Evolutionary conservation across 108 stramenopile species (phyloP), one percentile per base, ranked within the genome.

Genomic region (Heterococcus sp.): DNA sequence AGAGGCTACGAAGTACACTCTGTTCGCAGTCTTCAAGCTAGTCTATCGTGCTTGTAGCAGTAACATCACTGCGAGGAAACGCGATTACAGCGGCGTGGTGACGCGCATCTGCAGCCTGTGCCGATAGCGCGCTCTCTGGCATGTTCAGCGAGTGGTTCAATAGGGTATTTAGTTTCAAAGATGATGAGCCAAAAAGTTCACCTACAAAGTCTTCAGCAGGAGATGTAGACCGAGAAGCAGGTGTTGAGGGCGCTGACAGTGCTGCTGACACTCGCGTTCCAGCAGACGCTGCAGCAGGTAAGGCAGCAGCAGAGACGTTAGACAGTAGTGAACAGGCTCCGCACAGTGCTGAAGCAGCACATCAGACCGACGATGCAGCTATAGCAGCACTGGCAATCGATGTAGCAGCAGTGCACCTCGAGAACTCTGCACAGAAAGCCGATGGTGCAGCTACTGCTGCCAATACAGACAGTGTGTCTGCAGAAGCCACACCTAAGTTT

Each of bases 401-500:
- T 2, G 73, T 1, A 27, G 63, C 32, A 8, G 73, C 32, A 32
- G n/a, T 35, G 8, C 35, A 4, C 4, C 37, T 37, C 14, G 64
- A 27, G 37, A 46, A 14, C 38, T 68, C 32, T 32, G 75, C 26
- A 35, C 35, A 5, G 46, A 68, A 34, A 63, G 5, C 8, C 46
- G 67, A 39, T 3, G 67, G 29, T 76, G 68, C 39, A 70, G 58
- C 35, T 40, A 40, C 37, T 69, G 39, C 21, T 30, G 34, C 32
- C 35, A n/a, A n/a, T n/a, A n/a, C n/a, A n/a, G n/a, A n/a, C n/a
- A n/a, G n/a, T n/a, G n/a, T n/a, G n/a, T n/a, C 58, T 2, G 35
- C 66, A n/a, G 67, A 68, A 30, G 75, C 75, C 26, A 28, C 69
- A 33, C 46, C 58, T 36, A 69, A 40, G 1, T 68, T 40, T 26